Evolutionary conservation across 139 green algal genomes (phyloP), one percentile per base, ranked within the genome.

Genomic region (Coccomyxa sp.): DNA sequence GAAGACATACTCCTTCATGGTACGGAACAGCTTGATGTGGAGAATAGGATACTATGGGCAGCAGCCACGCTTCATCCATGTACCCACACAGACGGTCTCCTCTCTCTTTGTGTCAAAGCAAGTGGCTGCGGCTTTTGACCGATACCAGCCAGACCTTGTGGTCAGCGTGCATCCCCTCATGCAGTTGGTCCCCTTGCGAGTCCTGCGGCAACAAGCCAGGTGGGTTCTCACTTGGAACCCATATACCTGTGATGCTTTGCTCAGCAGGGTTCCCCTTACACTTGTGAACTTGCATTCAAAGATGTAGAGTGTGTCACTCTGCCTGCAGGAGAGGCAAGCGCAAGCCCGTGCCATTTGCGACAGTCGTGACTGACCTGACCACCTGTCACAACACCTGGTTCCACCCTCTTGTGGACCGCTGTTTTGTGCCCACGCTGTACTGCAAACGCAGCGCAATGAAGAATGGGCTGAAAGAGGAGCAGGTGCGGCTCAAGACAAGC

Each of bases 301-400:
- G 50, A 64, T 64, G 50, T 31, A 6, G 18, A 64, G 50, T 64
- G 18, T 6, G 2, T 18, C 5, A 22, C 27, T 3, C 50, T 6
- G 50, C 27, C 3, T 64, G 68, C 70, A 86, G 74, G 75, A 36
- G 38, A 31, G 89, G 90, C 34, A 34, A 88, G 34, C 81, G 88
- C 38, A 74, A 86, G 44, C 85, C 88, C 39, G 90, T 92, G 80
- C 90, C 92, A 58, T 99, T 99, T 88, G 94, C 95, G 39, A 99
- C 96, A 29, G 95, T 97, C 0, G 90, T 99, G 6, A 99, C 96
- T 0, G 96, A 99, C 89, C 94, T 98, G 83, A 98, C 93, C 72
- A 98, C 92, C 55, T 98, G 95, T 87, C 95, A 98, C 89, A 97
- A 98, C 86, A 97, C 94, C 37, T 92, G 89, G 92, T 99, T 98